Evolutionary conservation across 257 asterid species (phyloP).

Genomic region (Haberlea rhodopensis): DNA sequence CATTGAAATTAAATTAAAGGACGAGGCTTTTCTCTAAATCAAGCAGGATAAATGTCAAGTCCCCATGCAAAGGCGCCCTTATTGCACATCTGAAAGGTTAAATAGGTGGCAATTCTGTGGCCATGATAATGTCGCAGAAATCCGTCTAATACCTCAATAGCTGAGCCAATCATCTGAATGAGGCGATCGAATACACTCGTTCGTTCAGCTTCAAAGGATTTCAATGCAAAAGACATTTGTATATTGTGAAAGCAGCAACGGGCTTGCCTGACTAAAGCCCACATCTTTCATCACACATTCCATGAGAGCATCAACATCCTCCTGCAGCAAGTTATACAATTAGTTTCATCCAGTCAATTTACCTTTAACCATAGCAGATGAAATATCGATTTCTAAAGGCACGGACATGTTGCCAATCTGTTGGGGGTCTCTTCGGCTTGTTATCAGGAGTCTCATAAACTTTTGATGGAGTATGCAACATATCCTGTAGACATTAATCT

Average conservation of each 20-base stretch:
- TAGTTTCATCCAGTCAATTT: conserved; percentile 20
- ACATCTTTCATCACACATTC: conserved; percentile 80
- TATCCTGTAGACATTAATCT: conserved; percentile 53
- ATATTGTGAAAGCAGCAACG: conserved; percentile 95
- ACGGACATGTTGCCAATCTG: conserved; percentile 77
- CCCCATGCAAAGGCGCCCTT: background rate
- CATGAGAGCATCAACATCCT: conserved; percentile 96
- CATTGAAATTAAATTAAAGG: background rate
- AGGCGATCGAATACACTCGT: conserved; percentile 98
- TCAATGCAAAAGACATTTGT: conserved; percentile 96
- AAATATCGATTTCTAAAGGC: conserved; percentile 22
- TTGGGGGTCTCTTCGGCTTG: conserved; percentile 80
- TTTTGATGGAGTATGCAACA: conserved; percentile 45
- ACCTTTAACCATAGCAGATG: conserved; percentile 8
- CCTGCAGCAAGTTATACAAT: conserved; percentile 49
- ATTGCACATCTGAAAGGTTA: conserved; percentile 2
- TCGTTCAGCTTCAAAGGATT: conserved; percentile 97
- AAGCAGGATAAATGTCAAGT: conserved; percentile 1
- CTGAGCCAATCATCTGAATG: conserved; percentile 94
- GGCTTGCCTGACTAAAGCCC: conserved; percentile 99
- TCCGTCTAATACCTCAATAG: conserved; percentile 67
- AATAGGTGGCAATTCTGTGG: conserved; percentile 10
- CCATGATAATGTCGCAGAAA: background rate
- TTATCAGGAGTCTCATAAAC: conserved; percentile 74
- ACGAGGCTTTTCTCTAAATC: conserved; percentile 7